phyloP scores from a whole-genome alignment of 2,329 filamentous ascomycete genomes.

The Ophiostoma perfectum region DNA sequence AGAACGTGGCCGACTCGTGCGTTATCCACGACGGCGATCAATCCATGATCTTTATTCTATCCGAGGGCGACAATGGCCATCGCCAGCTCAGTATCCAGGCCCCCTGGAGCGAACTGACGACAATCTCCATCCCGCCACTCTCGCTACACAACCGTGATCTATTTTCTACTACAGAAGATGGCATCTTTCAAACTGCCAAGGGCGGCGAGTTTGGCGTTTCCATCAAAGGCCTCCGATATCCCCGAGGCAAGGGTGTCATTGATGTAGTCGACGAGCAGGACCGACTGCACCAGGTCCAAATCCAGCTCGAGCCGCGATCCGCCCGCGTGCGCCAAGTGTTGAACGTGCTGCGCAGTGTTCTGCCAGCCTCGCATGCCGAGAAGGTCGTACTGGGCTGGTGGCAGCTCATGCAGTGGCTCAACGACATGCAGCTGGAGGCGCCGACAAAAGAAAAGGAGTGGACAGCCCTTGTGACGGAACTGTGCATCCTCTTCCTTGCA shows the following conservation, averaged over 20 bases:
- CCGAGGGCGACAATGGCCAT: conserved; percentile 57
- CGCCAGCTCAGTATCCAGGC: conserved; percentile 67
- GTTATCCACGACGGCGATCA: conserved; percentile 62
- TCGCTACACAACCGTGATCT: conserved; percentile 39
- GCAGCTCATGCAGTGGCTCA: conserved; percentile 66
- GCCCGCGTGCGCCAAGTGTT: conserved; percentile 58
- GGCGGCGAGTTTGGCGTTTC: conserved; percentile 37
- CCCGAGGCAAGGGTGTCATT: conserved; percentile 55
- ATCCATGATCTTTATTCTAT: conserved; percentile 65
- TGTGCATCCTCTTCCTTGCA: conserved; percentile 57
- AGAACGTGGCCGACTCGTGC: conserved; percentile 67
- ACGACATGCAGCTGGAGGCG: conserved; percentile 30
- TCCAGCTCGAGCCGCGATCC: conserved; percentile 61
- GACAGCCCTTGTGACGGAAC: conserved; percentile 59
- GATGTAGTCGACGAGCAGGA: conserved; percentile 61
- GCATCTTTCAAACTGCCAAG: conserved; percentile 18
- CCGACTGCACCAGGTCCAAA: conserved; percentile 59
- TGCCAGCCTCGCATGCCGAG: conserved; percentile 54
- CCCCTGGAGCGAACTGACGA: conserved; percentile 67
- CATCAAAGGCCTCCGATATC: conserved; percentile 52
- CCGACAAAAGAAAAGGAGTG: conserved; percentile 56
- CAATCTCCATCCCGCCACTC: conserved; percentile 58
- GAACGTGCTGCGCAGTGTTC: conserved; percentile 56
- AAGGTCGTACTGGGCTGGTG: conserved; percentile 66
- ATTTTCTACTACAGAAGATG: background rate